A percentile compares a stretch with the other conserved stretches of the same genome.
phyloP scores from a whole-genome alignment of 768 basidiomycete genomes.

The Omphalotus guepiniiformis region DNA sequence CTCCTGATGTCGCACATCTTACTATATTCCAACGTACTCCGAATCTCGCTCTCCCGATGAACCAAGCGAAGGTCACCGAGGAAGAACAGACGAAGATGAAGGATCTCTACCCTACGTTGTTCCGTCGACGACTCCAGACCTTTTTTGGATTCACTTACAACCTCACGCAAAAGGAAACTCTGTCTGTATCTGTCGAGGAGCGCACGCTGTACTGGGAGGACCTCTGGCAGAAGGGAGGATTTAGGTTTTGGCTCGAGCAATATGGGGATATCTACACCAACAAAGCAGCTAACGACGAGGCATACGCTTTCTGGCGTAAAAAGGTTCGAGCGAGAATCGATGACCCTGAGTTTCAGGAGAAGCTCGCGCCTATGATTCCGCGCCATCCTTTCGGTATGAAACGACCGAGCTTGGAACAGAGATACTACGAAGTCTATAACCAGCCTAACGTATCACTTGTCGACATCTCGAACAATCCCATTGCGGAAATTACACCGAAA shows the following conservation, averaged over 20 bases:
- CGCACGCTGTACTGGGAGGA: slow-evolving; percentile 12
- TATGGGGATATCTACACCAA: slow-evolving; percentile 10
- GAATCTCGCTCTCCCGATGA: slow-evolving; percentile 9
- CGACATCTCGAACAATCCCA: slow-evolving; percentile 13
- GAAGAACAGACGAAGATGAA: slow-evolving; percentile 7
- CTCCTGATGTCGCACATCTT: slow-evolving; percentile 7
- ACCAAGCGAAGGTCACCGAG: not conserved
- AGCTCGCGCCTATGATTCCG: slow-evolving; percentile 1
- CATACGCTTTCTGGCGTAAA: slow-evolving; percentile 8
- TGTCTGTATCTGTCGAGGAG: slow-evolving; percentile 11
- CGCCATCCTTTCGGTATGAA: slow-evolving; percentile 10
- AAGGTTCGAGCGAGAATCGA: slow-evolving; percentile 2
- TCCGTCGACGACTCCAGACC: slow-evolving; percentile 4
- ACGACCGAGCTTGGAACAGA: slow-evolving; percentile 8
- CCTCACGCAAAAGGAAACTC: not conserved
- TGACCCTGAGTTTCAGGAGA: slow-evolving; percentile 3
- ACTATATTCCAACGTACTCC: slow-evolving; percentile 15
- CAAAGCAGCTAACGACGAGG: slow-evolving; percentile 5
- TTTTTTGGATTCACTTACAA: slow-evolving; percentile 5
- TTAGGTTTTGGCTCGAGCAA: slow-evolving; percentile 4
- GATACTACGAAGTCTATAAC: slow-evolving; percentile 9
- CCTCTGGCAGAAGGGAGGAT: slow-evolving; percentile 13
- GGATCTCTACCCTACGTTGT: not conserved
- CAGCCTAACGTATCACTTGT: slow-evolving; percentile 14
- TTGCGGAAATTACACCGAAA: slow-evolving; percentile 13